Percentiles rank a stretch among this genome's conserved stretches.
These are phyloP conservation scores for Chamaecrista fasciculata DNA, from an alignment of 306 rosid species.

Conservation along the genomic window DNA sequence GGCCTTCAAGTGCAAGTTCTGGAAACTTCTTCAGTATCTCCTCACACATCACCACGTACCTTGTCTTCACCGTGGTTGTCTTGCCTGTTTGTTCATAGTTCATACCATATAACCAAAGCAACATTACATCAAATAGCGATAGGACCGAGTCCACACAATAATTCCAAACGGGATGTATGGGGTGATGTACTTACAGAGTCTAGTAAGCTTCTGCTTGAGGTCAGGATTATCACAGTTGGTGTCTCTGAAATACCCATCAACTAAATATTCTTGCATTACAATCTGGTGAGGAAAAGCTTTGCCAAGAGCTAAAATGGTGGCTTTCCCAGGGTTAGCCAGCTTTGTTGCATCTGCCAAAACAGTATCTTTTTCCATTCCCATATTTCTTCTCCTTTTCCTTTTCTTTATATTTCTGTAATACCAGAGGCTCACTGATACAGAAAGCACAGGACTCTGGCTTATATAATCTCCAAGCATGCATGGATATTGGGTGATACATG, in stretches of 20 bases:
- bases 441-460: constrained; percentile 23
- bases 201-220: constrained; percentile 77
- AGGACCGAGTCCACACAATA: neutral
- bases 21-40: constrained; percentile 70
- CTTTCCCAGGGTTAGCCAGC: constrained; percentile 56
- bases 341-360: constrained; percentile 31
- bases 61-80: constrained; percentile 87
- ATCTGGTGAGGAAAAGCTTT: constrained; percentile 96
- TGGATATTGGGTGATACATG: constrained; percentile 28
- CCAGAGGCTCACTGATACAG: neutral
- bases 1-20: constrained; percentile 71
- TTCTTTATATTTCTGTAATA: neutral
- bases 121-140: neutral
- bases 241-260: constrained; percentile 84
- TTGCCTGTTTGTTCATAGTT: constrained; percentile 70
- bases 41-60: constrained; percentile 93
- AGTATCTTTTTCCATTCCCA: constrained; percentile 45
- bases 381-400: constrained; percentile 28
- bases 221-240: constrained; percentile 82
- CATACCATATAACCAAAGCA: constrained; percentile 13
- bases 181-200: constrained; percentile 58
- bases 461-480: constrained; percentile 35
- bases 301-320: constrained; percentile 83
- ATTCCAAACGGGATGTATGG: neutral
- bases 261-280: constrained; percentile 86